Evolutionary conservation across 108 stramenopile species (phyloP).

Genomic region (Nitzschia inconspicua): DNA sequence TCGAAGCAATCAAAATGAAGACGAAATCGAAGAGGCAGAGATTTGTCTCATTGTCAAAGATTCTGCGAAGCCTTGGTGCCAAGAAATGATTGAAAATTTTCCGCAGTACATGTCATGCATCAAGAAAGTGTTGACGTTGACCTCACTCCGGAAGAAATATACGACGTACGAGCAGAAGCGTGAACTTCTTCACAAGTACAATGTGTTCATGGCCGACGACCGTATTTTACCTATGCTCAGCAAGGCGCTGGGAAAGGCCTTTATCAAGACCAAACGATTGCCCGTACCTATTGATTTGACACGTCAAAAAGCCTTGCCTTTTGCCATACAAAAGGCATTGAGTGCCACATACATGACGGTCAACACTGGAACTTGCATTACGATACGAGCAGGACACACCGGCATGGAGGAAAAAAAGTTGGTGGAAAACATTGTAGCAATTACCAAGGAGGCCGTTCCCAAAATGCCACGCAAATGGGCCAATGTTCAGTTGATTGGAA

Average conservation of each 20-base stretch:
- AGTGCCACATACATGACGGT: conserved; percentile 75
- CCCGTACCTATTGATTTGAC: conserved; percentile 79
- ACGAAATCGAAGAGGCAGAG: conserved; percentile 48
- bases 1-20: conserved; percentile 19
- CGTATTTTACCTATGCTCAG: conserved; percentile 93
- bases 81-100: conserved; percentile 72
- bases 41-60: conserved; percentile 96
- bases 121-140: conserved; percentile 79
- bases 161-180: conserved; percentile 72
- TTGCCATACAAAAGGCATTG: conserved; percentile 56
- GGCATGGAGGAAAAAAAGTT: conserved; percentile 64
- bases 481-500: conserved; percentile 77
- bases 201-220: conserved; percentile 93
- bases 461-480: conserved; percentile 88
- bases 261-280: conserved; percentile 88
- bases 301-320: conserved; percentile 66
- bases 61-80: conserved; percentile 74
- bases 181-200: conserved; percentile 64
- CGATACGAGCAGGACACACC: conserved; percentile 76
- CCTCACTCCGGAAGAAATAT: conserved; percentile 85
- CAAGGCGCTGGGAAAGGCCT: conserved; percentile 86
- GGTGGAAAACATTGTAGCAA: conserved; percentile 66
- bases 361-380: conserved; percentile 77
- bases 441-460: conserved; percentile 42
- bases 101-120: conserved; percentile 73